phyloP scores from a whole-genome alignment of 257 asterid species.

The Capsicum pubescens region DNA sequence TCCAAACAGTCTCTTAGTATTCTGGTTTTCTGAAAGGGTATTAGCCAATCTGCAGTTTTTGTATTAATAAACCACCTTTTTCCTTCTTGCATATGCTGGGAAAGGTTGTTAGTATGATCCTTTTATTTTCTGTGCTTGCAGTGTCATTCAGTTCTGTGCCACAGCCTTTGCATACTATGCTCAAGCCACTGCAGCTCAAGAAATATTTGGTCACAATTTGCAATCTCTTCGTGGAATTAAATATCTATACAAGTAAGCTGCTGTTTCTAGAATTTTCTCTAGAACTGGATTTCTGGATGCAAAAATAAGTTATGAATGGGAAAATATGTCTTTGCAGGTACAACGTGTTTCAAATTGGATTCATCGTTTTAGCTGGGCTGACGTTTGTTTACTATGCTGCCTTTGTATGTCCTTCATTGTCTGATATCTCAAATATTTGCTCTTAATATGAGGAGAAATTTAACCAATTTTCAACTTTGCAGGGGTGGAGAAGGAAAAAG shows the following conservation, averaged over 20 bases:
- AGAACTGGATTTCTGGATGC: background rate
- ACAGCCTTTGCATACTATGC: constrained; percentile 96
- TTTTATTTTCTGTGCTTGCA: constrained; percentile 46
- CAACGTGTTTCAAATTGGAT: constrained; percentile 92
- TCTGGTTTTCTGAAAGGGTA: background rate
- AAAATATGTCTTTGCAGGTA: constrained; percentile 63
- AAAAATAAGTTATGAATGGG: constrained; percentile 23
- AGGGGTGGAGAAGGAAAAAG: constrained; percentile 93
- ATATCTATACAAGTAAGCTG: constrained; percentile 90
- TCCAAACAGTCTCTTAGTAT: background rate
- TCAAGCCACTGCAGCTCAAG: constrained; percentile 99
- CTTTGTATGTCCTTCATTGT: constrained; percentile 59
- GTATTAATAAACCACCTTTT: background rate
- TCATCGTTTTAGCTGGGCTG: constrained; percentile 86
- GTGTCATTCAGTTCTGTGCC: constrained; percentile 98
- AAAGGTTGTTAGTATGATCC: constrained; percentile 8
- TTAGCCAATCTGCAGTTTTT: constrained; percentile 5
- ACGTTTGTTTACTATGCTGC: constrained; percentile 90
- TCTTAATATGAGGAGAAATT: constrained; percentile 26
- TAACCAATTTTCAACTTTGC: constrained; percentile 30
- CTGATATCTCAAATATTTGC: background rate
- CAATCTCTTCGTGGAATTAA: constrained; percentile 98
- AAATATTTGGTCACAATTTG: constrained; percentile 95
- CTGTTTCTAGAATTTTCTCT: background rate
- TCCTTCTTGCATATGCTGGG: background rate